Evolutionary conservation across 176 grass and related monocot species (phyloP), one percentile per base, ranked within the genome.

Genomic region (Aegilops sharonensis): DNA sequence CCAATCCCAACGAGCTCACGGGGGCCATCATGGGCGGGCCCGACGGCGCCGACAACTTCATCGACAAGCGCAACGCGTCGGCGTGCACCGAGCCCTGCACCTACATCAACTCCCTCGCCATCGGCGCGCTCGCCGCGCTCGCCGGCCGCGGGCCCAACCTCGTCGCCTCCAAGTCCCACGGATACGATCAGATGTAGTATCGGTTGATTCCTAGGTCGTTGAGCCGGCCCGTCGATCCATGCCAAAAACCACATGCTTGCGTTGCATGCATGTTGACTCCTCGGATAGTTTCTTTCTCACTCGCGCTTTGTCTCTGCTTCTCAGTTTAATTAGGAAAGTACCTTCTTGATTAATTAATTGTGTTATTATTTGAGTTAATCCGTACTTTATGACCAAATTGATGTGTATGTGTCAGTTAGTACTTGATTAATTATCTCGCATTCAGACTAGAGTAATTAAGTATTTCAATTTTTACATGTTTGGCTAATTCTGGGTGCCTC

Each of bases 21-120:
- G 97, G 97, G 13, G 94, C 97, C 71, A 95, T 98, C 85, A 89
- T 99, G 25, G 97, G 97, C 1, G 94, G 94, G 12, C 97, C 97
- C 0, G 94, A 98, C 63, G 63, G 70, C 30, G 24, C 72, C 43
- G 97, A 99, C 77, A 78, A 83, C 56, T 99, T 99, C 56, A 42
- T 79, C 4, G 97, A 99, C 92, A 89, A 88, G 78, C 81, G 97
- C 5, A 69, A 65, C 45, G 61, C 87, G 36, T 94, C 92, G 0
- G 68, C 90, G 13, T 88, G 77, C 86, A 88, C 92, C 24, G 94
- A 99, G 87, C 97, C 97, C 0, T 84, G 76, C 89, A 99, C 92
- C 11, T 99, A 99, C 81, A 99, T 96, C 79, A 99, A 99, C 79
- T 94, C 97, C 12, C 90, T 99, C n/a, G 85, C 92, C 75, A 78